phyloP scores from a whole-genome alignment of 1,139 yeast species.

The Saccharomyces hybrid region DNA sequence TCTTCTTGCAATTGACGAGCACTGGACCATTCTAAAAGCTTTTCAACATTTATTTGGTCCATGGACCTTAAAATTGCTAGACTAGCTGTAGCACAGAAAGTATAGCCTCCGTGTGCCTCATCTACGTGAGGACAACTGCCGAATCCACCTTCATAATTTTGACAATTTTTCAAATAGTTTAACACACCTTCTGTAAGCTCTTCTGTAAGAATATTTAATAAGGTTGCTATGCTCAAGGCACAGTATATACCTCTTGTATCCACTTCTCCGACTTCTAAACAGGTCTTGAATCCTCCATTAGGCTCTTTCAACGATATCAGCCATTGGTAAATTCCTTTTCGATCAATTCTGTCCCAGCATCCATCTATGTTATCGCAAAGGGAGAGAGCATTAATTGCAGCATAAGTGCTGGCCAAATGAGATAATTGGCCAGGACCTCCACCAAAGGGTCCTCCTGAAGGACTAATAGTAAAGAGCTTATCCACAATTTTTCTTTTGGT shows the following conservation, averaged over 20 bases:
- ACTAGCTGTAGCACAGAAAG: slow-evolving; percentile 82
- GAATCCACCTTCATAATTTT: slow-evolving; percentile 93
- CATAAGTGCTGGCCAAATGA: slow-evolving; percentile 82
- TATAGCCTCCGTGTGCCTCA: slow-evolving; percentile 97
- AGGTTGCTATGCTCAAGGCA: slow-evolving; percentile 64
- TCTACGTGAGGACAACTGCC: slow-evolving; percentile 64
- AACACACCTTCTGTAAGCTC: slow-evolving; percentile 49
- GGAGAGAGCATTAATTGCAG: slow-evolving; percentile 60
- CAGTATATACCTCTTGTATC: slow-evolving; percentile 89
- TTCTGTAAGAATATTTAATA: slow-evolving; percentile 56
- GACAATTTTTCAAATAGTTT: slow-evolving; percentile 64
- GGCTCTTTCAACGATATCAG: slow-evolving; percentile 50
- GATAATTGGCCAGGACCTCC: slow-evolving; percentile 80
- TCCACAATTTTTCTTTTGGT: slow-evolving; percentile 17
- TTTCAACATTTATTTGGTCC: slow-evolving; percentile 36
- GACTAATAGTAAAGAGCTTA: slow-evolving; percentile 19
- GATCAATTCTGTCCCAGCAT: slow-evolving; percentile 40
- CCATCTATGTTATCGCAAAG: slow-evolving; percentile 41
- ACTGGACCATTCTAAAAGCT: slow-evolving; percentile 56
- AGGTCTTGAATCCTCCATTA: slow-evolving; percentile 50
- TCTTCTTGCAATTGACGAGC: slow-evolving; percentile 63
- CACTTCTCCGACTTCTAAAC: slow-evolving; percentile 52
- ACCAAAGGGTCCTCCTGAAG: slow-evolving; percentile 60
- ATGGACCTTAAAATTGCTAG: slow-evolving; percentile 36
- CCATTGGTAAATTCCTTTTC: slow-evolving; percentile 54